Base-by-base conservation (phyloP, 129 eudicot species). In the Scalesia atractyloides region DNA sequence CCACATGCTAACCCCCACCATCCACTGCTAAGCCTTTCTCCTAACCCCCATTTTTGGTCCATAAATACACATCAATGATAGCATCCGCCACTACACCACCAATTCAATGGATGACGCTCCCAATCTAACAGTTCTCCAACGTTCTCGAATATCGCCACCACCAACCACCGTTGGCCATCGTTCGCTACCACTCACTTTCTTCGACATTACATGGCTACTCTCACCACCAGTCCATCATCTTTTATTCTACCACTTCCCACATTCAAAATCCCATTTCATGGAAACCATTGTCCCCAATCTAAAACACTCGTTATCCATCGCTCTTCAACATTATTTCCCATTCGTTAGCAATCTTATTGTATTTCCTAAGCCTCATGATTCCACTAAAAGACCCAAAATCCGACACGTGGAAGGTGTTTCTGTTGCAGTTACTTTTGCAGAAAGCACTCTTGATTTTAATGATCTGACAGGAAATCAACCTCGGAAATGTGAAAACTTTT, bases 171-270 rank as follows among this genome's bases (percentile, higher is more conserved):
- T 79, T 11, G 61, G 72, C 30, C 74, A 73, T 50, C 80, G 78
- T 9, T 64, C 82, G 1, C 73, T 84, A 7, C 82, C 78, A 11
- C 85, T 87, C 10, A 73, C 82, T 12, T 86, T 82, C 57, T 82
- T 76, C 48, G 93, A 87, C 78, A 61, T 58, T 14, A 44, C 76
- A 14, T 87, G 87, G 85, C 67, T 87, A 9, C 52, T 57, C 64
- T 79, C 62, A 73, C 75, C 69, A 17, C 89, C 93, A 0, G 69
- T 76, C 44, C 85, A 84, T 22, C 84, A 80, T 20, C 69, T 82
- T 12, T 76, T 76, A 65, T 87, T 87, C 78, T 84, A 76, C 51
- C 57, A 74, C 2, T 64, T 76, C 53, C 87, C 89, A 10, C 79
- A 78, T 51, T 64, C 89, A 0, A 76, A 63, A 64, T 51, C 72